Evolutionary conservation across 352 stramenopile genomes (phyloP).

Genomic region (Globisporangium splendens): DNA sequence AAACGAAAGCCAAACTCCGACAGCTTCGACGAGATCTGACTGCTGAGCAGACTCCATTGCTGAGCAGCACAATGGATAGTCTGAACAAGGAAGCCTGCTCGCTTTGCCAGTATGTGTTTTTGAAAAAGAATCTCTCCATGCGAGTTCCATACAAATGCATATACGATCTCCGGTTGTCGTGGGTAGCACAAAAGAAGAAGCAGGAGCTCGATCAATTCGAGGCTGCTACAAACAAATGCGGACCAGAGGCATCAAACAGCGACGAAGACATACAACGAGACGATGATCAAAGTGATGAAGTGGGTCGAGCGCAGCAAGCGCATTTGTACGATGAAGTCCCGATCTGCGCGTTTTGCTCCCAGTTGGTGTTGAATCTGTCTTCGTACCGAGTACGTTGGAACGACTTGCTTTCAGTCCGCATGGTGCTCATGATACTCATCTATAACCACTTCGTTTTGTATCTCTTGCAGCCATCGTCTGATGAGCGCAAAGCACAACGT

Average conservation of each 20-base stretch:
- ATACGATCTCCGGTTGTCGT: slow-evolving; percentile 44
- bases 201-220: neutral
- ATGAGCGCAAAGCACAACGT: slow-evolving; percentile 21
- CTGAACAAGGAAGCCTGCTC: slow-evolving; percentile 55
- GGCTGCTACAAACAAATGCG: neutral
- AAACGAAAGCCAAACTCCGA: slow-evolving; percentile 31
- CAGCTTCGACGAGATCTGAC: slow-evolving; percentile 30
- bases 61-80: slow-evolving; percentile 46
- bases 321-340: slow-evolving; percentile 59
- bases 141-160: slow-evolving; percentile 68
- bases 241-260: neutral
- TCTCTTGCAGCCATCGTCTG: slow-evolving; percentile 22
- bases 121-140: slow-evolving; percentile 52
- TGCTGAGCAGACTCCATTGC: slow-evolving; percentile 39
- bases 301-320: slow-evolving; percentile 23
- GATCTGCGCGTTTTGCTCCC: slow-evolving; percentile 56
- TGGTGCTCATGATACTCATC: no score
- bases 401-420: no score
- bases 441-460: neutral
- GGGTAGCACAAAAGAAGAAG: slow-evolving; percentile 14
- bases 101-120: slow-evolving; percentile 50
- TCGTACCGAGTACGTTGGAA: slow-evolving; percentile 35
- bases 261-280: neutral
- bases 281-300: neutral
- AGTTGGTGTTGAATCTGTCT: slow-evolving; percentile 43